Base-by-base conservation (phyloP, 331 rosid species). In the Acacia pycnantha region DNA sequence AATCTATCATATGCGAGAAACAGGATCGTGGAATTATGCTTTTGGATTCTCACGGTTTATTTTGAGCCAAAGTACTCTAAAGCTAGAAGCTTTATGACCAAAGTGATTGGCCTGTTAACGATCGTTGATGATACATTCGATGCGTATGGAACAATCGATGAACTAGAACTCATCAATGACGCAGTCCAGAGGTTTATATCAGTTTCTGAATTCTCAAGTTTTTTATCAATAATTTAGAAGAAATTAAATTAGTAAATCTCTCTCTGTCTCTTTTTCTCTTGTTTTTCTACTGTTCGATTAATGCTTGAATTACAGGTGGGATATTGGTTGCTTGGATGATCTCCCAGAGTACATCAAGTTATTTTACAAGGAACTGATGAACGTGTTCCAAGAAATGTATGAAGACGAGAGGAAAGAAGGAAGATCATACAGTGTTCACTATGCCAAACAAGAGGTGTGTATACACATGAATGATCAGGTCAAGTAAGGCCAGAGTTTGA, bases 291-390 rank as follows among this genome's bases (percentile, higher is more conserved):
- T n/a, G 27, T n/a, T 54, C 12, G 21, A 21, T 24, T 2, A 11
- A 67, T 79, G 67, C 8, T 75, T 76, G 54, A 43, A 53, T 53
- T 53, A 53, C 79, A 91, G 90, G 70, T 91, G 90, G 90, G 89
- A 89, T 69, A 43, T 50, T 8, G 18, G 62, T 4, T 50, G 37
- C 66, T 41, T 70, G 16, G 47, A 81, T 58, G 29, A 26, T 61
- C 89, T 91, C 1, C 90, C 92, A 0, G 86, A 85, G 33, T 90
- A 70, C 44, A 84, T 90, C 88, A 83, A 82, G 65, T 0, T 65
- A 5, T 10, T 11, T 47, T 89, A 88, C 26, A 29, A 8, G 37
- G 71, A 77, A 29, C 35, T 88, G 7, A 41, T 86, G 10, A 75
- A 77, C 33, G 31, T 29, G 43, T 87, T 14, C 35, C 65, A 48